These are phyloP conservation scores for Metschnikowia lochheadii DNA, from an alignment of 805 yeast species.

Conservation along the genomic window DNA sequence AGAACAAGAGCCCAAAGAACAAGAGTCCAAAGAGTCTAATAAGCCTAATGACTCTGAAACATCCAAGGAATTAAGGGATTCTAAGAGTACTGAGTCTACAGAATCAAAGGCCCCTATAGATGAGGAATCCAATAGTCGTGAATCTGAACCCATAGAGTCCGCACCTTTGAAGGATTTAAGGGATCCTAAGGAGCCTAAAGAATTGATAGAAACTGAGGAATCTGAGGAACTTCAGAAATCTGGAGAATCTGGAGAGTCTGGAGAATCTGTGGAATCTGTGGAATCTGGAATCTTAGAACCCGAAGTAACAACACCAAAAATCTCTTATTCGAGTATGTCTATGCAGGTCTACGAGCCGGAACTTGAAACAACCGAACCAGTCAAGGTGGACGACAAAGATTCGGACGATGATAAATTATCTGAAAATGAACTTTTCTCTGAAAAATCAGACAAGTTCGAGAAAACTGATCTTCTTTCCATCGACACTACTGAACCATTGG, in stretches of 20 bases:
- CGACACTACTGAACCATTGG: slow-evolving; percentile 10
- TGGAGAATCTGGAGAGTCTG: not conserved
- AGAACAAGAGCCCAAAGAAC: too few relatives aligned
- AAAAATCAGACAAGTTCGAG: not conserved
- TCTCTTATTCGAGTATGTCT: not conserved
- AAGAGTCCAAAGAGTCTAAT: too few relatives aligned
- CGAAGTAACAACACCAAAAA: not conserved
- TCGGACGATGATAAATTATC: not conserved
- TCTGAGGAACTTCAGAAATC: too few relatives aligned
- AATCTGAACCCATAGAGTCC: too few relatives aligned
- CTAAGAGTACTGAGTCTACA: too few relatives aligned
- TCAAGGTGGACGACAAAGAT: not conserved
- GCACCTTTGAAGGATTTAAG: too few relatives aligned
- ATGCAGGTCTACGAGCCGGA: slow-evolving; percentile 5
- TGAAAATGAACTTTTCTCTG: not conserved
- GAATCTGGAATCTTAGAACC: not conserved
- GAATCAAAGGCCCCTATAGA: too few relatives aligned
- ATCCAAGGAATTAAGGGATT: too few relatives aligned
- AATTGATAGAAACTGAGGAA: not conserved
- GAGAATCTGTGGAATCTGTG: not conserved
- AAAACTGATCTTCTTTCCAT: slow-evolving; percentile 3
- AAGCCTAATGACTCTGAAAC: too few relatives aligned
- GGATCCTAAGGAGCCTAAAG: not conserved
- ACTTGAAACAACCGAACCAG: not conserved
- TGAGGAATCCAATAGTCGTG: too few relatives aligned